A percentile compares a stretch with the other conserved stretches of the same genome.
These are phyloP conservation scores for Apophysomyces trapeziformis DNA, from an alignment of 371 early-diverging fungal species.

Conservation along the genomic window DNA sequence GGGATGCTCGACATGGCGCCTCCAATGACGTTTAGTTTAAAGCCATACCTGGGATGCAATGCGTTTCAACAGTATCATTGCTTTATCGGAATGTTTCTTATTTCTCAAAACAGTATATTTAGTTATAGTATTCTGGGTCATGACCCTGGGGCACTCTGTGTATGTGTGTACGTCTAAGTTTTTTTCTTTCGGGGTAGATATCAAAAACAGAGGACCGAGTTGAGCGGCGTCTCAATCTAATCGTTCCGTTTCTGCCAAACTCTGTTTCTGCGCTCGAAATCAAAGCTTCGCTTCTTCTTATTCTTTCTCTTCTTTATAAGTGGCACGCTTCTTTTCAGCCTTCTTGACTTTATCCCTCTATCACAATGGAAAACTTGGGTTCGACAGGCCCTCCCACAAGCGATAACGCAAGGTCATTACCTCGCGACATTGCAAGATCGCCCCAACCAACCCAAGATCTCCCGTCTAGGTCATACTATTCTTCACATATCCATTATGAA, in stretches of 20 bases:
- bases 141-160: not conserved
- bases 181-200: not conserved
- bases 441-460: conserved; percentile 29
- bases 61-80: conserved; percentile 34
- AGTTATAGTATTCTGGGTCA: conserved; percentile 13
- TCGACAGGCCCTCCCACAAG: conserved; percentile 3
- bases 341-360: not conserved
- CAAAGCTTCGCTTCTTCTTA: conserved; percentile 3
- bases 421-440: conserved; percentile 12
- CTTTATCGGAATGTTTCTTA: conserved; percentile 26
- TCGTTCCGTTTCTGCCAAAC: conserved; percentile 1
- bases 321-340: not conserved
- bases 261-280: conserved; percentile 3
- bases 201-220: conserved; percentile 59
- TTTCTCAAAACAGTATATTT: conserved; percentile 1
- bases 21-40: too few relatives aligned
- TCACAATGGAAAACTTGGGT: not conserved
- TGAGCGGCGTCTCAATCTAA: conserved; percentile 38
- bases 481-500: conserved; percentile 43
- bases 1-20: not conserved
- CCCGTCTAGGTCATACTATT: conserved; percentile 55
- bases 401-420: conserved; percentile 19
- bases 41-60: conserved; percentile 33
- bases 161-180: too few relatives aligned
- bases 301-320: conserved; percentile 5